These are phyloP conservation scores for Apium graveolens DNA, from an alignment of 129 eudicot genomes.

Conservation along the genomic window DNA sequence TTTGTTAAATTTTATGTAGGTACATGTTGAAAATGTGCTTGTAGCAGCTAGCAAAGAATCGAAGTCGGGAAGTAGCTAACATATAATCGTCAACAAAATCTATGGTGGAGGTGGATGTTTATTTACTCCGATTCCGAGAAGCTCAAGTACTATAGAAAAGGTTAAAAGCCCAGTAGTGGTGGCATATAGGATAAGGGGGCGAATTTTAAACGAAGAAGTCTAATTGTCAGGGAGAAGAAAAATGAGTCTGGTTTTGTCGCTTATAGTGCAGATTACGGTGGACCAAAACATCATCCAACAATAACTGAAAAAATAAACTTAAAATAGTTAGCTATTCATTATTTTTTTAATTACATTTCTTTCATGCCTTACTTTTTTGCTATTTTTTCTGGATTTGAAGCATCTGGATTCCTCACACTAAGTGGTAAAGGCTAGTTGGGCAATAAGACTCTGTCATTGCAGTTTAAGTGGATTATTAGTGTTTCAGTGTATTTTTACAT, in stretches of 20 bases:
- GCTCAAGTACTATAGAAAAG: not conserved
- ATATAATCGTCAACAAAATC: not conserved
- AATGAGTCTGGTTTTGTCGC: constrained; percentile 43
- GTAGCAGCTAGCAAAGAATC: not conserved
- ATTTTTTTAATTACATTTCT: too few relatives aligned
- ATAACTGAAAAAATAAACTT: constrained; percentile 15
- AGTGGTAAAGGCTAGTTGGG: too few relatives aligned
- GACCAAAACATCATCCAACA: constrained; percentile 81
- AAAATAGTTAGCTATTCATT: not conserved
- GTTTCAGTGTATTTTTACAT: too few relatives aligned
- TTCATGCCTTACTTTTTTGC: too few relatives aligned
- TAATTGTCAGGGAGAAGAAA: constrained; percentile 24
- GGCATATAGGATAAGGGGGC: not conserved
- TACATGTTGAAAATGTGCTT: not conserved
- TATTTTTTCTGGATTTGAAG: too few relatives aligned
- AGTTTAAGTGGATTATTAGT: too few relatives aligned
- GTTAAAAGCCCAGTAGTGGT: not conserved
- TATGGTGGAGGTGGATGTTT: not conserved
- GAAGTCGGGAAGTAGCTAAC: not conserved
- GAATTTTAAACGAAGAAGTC: constrained; percentile 22
- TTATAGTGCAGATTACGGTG: constrained; percentile 54
- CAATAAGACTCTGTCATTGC: too few relatives aligned
- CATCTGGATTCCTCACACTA: too few relatives aligned
- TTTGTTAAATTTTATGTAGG: not conserved
- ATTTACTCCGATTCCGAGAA: not conserved